A percentile compares a stretch with the other conserved stretches of the same genome.
phyloP scores from a whole-genome alignment of 805 yeast species.

The Candida nonsorbophila region DNA sequence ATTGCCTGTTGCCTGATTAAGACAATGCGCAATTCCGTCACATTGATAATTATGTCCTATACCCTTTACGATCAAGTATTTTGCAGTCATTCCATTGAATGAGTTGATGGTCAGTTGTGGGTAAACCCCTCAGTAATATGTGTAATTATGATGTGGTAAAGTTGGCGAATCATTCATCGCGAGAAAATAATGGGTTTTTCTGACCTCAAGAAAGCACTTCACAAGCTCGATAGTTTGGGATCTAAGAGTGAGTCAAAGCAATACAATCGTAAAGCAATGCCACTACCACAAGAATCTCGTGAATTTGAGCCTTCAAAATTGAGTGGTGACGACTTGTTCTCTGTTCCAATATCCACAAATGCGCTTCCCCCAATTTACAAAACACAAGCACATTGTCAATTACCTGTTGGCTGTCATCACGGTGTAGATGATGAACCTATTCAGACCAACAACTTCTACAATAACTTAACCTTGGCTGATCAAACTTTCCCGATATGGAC shows the following conservation, averaged over 20 bases:
- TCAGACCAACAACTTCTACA: conserved; percentile 76
- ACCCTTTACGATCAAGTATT: too few species aligned
- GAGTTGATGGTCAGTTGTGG: too few species aligned
- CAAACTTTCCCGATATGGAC: conserved; percentile 75
- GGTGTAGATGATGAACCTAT: conserved; percentile 35
- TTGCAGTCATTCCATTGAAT: too few species aligned
- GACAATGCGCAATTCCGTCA: too few species aligned
- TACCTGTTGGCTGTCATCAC: conserved; percentile 26
- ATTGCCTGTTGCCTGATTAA: too few species aligned
- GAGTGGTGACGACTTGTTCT: conserved; percentile 28
- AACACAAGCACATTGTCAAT: conserved; percentile 24
- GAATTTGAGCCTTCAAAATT: not conserved
- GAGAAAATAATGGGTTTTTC: conserved; percentile 17
- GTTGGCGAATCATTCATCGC: too few species aligned
- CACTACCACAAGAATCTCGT: not conserved
- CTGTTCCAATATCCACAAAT: conserved; percentile 33
- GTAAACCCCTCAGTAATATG: too few species aligned
- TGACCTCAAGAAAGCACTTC: conserved; percentile 18
- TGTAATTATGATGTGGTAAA: too few species aligned
- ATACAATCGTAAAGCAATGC: not conserved
- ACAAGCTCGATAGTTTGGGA: conserved; percentile 10
- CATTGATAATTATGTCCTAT: too few species aligned
- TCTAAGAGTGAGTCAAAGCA: not conserved
- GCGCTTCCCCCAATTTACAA: conserved; percentile 43
- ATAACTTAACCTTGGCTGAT: conserved; percentile 61